Base-by-base conservation (phyloP, 73 alveolate species). In the Paramecium sonneborni region DNA sequence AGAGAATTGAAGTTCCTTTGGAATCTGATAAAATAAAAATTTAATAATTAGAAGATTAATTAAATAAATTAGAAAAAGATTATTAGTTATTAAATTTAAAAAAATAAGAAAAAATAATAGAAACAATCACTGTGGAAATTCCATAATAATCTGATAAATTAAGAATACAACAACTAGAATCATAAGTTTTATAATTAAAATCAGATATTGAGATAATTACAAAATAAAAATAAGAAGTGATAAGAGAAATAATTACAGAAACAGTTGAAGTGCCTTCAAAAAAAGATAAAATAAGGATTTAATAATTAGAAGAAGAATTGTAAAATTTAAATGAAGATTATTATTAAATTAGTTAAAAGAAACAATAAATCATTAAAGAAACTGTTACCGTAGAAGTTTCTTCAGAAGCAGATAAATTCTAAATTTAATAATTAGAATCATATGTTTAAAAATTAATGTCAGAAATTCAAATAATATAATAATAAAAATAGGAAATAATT, bases 401-500 rank as follows among this genome's bases (percentile, higher is more conserved):
- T 32, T 70, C 86, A 4, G 5, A 70, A 70, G 10, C 55, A 12
- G 86, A 70, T 28, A 70, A 28, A 32, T 70, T 28, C 28, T 9
- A 21, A 32, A 70, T 70, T 4, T 21, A 48, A 28, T 28, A 32
- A 28, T 70, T 70, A 28, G 86, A 70, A 70, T 24, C 24, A 28
- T 23, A 70, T 9, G 4, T 58, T 3, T 2, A 58, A 5, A 15
- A 2, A 12, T 48, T 48, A 48, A 48, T 2, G 68, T 48, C 5
- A 8, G 68, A 48, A 48, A 15, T 8, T 3, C 7, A 48, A 5
- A 8, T 48, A 4, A 48, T 48, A 5, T 3, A 12, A 10, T 5
- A 70, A 70, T 21, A 70, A 57, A 70, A 70, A 70, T 32, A 70
- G 32, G 86, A 70, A 70, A 57, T 70, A 2, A 28, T 70, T 11